A percentile compares a stretch with the other conserved stretches of the same genome.
phyloP scores from a whole-genome alignment of 352 stramenopile genomes.

The Phytophthora boehmeriae region DNA sequence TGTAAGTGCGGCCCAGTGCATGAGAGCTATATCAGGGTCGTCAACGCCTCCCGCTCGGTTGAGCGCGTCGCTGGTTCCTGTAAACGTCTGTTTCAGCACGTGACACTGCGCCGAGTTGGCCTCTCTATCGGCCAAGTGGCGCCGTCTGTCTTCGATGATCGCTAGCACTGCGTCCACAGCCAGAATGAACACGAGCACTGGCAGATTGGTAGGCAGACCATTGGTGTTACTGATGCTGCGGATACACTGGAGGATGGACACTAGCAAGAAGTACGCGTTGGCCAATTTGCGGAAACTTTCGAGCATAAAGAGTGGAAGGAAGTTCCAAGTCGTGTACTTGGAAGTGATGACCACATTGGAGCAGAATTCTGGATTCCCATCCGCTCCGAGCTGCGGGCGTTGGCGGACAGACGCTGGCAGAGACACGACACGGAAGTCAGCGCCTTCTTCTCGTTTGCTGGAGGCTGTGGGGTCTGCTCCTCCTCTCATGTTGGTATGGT shows the following conservation, averaged over 20 bases:
- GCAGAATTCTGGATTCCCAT: constrained; percentile 46
- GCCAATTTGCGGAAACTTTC: constrained; percentile 88
- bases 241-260: constrained; percentile 87
- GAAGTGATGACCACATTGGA: constrained; percentile 92
- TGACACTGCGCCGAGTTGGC: constrained; percentile 81
- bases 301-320: constrained; percentile 89
- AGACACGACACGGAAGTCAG: constrained; percentile 60
- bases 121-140: constrained; percentile 80
- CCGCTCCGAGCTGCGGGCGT: constrained; percentile 8
- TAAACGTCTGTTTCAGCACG: constrained; percentile 60
- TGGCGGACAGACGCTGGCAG: constrained; percentile 42
- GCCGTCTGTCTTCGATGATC: constrained; percentile 83
- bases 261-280: constrained; percentile 94
- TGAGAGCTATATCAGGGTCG: constrained; percentile 53
- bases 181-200: constrained; percentile 91
- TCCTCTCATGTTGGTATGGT: constrained; percentile 23
- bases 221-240: constrained; percentile 85
- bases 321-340: constrained; percentile 92
- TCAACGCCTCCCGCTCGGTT: constrained; percentile 28
- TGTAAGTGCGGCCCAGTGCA: constrained; percentile 75
- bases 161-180: constrained; percentile 85
- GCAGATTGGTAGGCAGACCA: constrained; percentile 78
- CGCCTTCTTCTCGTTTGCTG: constrained; percentile 28
- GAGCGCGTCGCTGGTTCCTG: constrained; percentile 34
- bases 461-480: constrained; percentile 3